Base-by-base conservation (phyloP, 2,329 filamentous ascomycete species). In the Waltergamsia citrina region DNA sequence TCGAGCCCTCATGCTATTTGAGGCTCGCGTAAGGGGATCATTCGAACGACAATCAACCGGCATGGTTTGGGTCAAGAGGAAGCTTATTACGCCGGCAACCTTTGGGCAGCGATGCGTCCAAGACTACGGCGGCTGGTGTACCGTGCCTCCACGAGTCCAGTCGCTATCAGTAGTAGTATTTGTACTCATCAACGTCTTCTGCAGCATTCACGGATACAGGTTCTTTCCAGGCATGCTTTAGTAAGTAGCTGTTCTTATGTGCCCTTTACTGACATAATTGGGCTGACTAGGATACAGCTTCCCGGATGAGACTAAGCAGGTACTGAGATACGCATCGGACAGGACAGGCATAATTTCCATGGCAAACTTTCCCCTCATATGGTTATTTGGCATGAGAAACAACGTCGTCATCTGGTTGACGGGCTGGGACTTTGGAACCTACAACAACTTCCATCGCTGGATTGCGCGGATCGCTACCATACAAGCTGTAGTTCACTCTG, bases 371-470 rank as follows among this genome's bases (percentile, higher is more conserved):
- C 74, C 76, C 0, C 45, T 80, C 3, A 56, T 82, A 0, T 82
- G 77, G 76, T 51, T 83, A 0, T 83, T 84, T 42, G 73, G 71
- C 1, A 72, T 74, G 47, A 63, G 80, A 8, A 85, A 84, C 40
- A 81, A 84, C 33, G 46, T 77, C 0, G 62, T 82, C 12, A 58
- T 81, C 35, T 80, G 74, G 74, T 48, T 76, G 1, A 83, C 80
- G 0, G 78, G 78, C 0, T 84, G 79, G 78, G 74, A 72, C 9
- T 82, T 79, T 48, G 65, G 67, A 2, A 76, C 74, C 0, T 83
- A 75, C 45, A 83, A 74, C 42, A 66, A 74, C 26, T 81, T 82
- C 34, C 80, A 84, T 50, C 71, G 79, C 1, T 78, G 76, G 63
- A 62, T 78, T 4, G 78, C 80, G 0, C 63, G 78, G 14, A 62